These are phyloP conservation scores for Crotalaria pallida DNA, from an alignment of 306 rosid species.

Conservation along the genomic window DNA sequence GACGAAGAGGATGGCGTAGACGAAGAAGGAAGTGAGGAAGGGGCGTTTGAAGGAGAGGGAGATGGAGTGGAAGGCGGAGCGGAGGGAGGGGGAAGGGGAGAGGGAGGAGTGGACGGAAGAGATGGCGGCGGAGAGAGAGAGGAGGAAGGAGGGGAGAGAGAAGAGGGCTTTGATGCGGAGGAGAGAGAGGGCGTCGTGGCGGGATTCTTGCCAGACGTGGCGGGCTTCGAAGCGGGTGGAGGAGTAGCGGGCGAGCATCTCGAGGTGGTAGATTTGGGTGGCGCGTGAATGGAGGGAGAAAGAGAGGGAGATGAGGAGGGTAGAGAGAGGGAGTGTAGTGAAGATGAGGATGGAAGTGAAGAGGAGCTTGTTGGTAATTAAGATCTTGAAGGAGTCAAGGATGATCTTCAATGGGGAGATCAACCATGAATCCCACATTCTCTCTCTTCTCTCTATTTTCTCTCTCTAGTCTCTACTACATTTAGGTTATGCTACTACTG, in stretches of 20 bases:
- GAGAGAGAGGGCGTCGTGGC: constrained; percentile 52
- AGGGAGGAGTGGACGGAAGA: constrained; percentile 46
- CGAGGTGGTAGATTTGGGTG: constrained; percentile 55
- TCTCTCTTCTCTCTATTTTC: not conserved
- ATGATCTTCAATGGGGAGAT: constrained; percentile 28
- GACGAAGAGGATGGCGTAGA: constrained; percentile 40
- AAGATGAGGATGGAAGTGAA: constrained; percentile 47
- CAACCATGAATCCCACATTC: constrained; percentile 34
- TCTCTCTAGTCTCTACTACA: not conserved
- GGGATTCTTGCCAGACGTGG: constrained; percentile 65
- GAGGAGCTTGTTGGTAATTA: constrained; percentile 31
- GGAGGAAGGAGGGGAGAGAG: constrained; percentile 40
- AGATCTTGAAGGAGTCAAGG: constrained; percentile 35
- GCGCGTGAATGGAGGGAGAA: constrained; percentile 38
- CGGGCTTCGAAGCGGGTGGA: constrained; percentile 74
- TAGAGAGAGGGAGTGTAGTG: constrained; percentile 56
- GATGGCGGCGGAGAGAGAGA: constrained; percentile 65
- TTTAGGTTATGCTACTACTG: no score
- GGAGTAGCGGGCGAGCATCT: constrained; percentile 52
- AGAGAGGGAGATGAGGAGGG: constrained; percentile 44
- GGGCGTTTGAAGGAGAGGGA: constrained; percentile 36
- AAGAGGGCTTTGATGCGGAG: constrained; percentile 50
- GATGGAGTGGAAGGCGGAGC: constrained; percentile 25
- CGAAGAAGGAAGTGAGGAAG: constrained; percentile 43
- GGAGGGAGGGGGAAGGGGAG: constrained; percentile 21